Percentiles rank a stretch among this genome's conserved stretches.
phyloP scores from a whole-genome alignment of 768 basidiomycete species.

The Tulasnella sp. region DNA sequence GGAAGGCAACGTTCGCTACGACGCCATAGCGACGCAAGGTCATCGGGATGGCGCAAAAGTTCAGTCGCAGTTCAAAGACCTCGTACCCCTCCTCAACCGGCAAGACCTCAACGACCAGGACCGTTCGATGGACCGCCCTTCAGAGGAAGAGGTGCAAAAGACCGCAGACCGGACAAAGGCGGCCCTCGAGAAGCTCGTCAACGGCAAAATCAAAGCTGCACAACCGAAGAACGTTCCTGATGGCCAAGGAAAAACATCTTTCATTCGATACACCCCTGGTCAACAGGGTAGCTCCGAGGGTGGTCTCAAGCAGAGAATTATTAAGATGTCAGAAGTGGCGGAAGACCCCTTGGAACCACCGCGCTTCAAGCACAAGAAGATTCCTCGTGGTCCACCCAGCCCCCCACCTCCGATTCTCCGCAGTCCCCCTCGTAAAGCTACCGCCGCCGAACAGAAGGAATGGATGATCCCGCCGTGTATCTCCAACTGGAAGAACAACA shows the following conservation, averaged over 20 bases:
- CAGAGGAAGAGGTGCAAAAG: slow-evolving; percentile 88
- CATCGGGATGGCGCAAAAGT: slow-evolving; percentile 83
- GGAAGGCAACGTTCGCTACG: slow-evolving; percentile 96
- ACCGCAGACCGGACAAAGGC: slow-evolving; percentile 89
- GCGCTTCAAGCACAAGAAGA: slow-evolving; percentile 98
- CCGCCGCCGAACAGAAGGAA: slow-evolving; percentile 97
- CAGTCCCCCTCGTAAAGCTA: slow-evolving; percentile 94
- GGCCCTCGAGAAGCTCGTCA: slow-evolving; percentile 91
- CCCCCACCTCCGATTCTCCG: slow-evolving; percentile 95
- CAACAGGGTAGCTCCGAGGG: slow-evolving; percentile 73
- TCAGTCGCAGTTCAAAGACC: slow-evolving; percentile 97
- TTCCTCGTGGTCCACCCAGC: slow-evolving; percentile 93
- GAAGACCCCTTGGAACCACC: slow-evolving; percentile 98
- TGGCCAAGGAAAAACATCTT: slow-evolving; percentile 77
- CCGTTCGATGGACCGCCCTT: slow-evolving; percentile 84
- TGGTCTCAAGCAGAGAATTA: slow-evolving; percentile 85
- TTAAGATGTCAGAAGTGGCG: slow-evolving; percentile 98
- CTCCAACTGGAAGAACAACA: slow-evolving; percentile 99
- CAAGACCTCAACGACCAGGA: slow-evolving; percentile 81
- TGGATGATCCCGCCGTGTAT: slow-evolving; percentile 99
- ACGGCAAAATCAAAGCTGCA: slow-evolving; percentile 97
- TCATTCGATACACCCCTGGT: slow-evolving; percentile 96
- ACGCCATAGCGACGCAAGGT: slow-evolving; percentile 95
- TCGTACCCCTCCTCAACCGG: slow-evolving; percentile 87
- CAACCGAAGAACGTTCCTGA: slow-evolving; percentile 96